A percentile compares a stretch with the other conserved stretches of the same genome.
Evolutionary conservation across 2,329 filamentous ascomycete species (phyloP).

Genomic region (Fusarium sarcochroum): DNA sequence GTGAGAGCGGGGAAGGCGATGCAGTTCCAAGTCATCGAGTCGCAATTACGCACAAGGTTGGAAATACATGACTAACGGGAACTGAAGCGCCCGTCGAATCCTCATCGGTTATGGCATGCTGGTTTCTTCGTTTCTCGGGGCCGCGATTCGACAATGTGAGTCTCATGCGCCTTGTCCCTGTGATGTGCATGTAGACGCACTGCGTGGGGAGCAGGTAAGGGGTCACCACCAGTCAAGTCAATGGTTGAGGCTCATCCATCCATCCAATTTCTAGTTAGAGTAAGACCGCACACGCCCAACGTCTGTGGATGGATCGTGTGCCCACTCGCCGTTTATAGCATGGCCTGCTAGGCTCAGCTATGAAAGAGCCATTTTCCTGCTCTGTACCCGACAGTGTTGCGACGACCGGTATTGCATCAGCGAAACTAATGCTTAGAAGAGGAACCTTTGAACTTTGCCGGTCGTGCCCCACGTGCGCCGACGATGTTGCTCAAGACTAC

Average conservation of each 20-base stretch:
- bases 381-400: conserved; percentile 5
- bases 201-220: conserved; percentile 26
- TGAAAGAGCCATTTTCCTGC: conserved; percentile 26
- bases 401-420: conserved; percentile 33
- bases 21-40: conserved; percentile 16
- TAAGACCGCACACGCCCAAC: conserved; percentile 28
- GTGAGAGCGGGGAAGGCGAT: conserved; percentile 16
- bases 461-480: conserved; percentile 27
- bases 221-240: background rate
- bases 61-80: conserved; percentile 43
- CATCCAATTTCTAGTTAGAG: conserved; percentile 7
- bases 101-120: conserved; percentile 8
- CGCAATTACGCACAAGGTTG: conserved; percentile 34
- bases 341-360: conserved; percentile 12
- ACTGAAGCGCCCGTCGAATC: conserved; percentile 12
- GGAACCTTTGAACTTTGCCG: conserved; percentile 10
- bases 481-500: conserved; percentile 25
- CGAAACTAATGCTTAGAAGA: conserved; percentile 29
- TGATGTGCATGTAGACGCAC: conserved; percentile 34
- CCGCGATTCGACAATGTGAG: conserved; percentile 27
- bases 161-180: conserved; percentile 33
- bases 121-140: background rate
- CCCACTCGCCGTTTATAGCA: conserved; percentile 30
- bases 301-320: conserved; percentile 33
- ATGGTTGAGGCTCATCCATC: conserved; percentile 17